phyloP scores from a whole-genome alignment of 371 early-diverging fungal species.

The Mortierella sp. region DNA sequence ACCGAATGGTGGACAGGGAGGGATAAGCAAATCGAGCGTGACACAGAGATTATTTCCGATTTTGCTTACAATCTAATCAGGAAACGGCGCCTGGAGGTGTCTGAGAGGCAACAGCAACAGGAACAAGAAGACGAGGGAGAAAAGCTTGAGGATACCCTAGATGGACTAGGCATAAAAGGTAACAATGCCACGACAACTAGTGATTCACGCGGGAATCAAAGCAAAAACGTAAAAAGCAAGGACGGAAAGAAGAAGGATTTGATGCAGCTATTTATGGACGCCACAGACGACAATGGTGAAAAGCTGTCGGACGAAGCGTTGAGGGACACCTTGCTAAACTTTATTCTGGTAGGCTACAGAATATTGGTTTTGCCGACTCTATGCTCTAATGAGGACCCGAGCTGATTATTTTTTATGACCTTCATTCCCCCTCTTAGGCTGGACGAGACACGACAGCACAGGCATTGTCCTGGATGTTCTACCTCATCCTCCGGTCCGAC shows the following conservation, averaged over 20 bases:
- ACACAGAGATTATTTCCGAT: conserved; percentile 35
- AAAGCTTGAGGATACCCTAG: not conserved
- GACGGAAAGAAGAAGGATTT: conserved; percentile 59
- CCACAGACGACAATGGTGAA: conserved; percentile 65
- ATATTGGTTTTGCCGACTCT: too few relatives aligned
- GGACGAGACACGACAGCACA: conserved; percentile 69
- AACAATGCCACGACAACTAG: not conserved
- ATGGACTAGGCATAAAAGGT: not conserved
- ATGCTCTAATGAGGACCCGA: not conserved
- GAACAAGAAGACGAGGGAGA: not conserved
- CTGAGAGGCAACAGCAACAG: not conserved
- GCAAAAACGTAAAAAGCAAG: not conserved
- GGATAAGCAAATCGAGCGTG: conserved; percentile 15
- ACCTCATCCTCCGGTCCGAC: not conserved
- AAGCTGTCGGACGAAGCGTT: conserved; percentile 65
- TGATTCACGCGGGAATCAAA: not conserved
- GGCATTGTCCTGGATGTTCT: conserved; percentile 44
- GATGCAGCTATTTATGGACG: conserved; percentile 72
- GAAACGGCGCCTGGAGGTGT: conserved; percentile 40
- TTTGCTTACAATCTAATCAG: conserved; percentile 64
- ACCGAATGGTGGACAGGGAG: conserved; percentile 52
- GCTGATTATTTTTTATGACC: not conserved
- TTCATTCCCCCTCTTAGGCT: not conserved
- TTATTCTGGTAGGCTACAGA: conserved; percentile 49
- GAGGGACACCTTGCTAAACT: conserved; percentile 76